Conservation (phyloP, 2,329 filamentous ascomycete species). For the Phaeosphaeria sp. region DNA sequence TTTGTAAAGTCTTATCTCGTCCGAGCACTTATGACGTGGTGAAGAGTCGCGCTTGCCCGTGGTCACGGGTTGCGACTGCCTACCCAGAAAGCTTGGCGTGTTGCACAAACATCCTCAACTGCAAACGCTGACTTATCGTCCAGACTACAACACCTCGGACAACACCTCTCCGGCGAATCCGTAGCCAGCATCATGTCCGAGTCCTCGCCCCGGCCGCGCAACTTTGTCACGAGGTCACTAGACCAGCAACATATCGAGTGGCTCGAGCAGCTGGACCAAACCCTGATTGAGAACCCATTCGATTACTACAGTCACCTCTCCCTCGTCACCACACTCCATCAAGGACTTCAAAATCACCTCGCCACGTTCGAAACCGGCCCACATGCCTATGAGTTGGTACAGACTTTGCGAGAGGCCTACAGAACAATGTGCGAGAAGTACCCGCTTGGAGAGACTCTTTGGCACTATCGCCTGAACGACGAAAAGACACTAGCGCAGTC, state of each 20-base stretch:
- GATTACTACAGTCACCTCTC: slow-evolving; percentile 57
- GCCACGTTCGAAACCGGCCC: slow-evolving; percentile 43
- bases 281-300: slow-evolving; percentile 56
- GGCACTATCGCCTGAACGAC: slow-evolving; percentile 79
- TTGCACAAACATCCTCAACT: slow-evolving; percentile 9
- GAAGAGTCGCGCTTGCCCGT: slow-evolving; percentile 15
- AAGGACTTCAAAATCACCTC: slow-evolving; percentile 54
- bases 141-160: slow-evolving; percentile 43
- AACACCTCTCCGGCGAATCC: slow-evolving; percentile 51
- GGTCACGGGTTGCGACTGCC: slow-evolving; percentile 30
- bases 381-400: slow-evolving; percentile 53
- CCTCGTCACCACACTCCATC: slow-evolving; percentile 57
- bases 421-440: slow-evolving; percentile 68
- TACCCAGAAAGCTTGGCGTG: slow-evolving; percentile 15
- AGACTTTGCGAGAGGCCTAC: slow-evolving; percentile 58
- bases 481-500: slow-evolving; percentile 66
- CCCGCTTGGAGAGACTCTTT: slow-evolving; percentile 77
- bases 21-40: slow-evolving; percentile 9
- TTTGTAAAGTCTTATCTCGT: not conserved
- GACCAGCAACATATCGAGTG: slow-evolving; percentile 53
- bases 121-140: slow-evolving; percentile 10
- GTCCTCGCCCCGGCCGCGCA: slow-evolving; percentile 52
- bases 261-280: slow-evolving; percentile 53
- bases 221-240: slow-evolving; percentile 51
- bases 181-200: slow-evolving; percentile 58